phyloP scores from a whole-genome alignment of 2,329 filamentous ascomycete species.

The Microsporum ferrugineum region DNA sequence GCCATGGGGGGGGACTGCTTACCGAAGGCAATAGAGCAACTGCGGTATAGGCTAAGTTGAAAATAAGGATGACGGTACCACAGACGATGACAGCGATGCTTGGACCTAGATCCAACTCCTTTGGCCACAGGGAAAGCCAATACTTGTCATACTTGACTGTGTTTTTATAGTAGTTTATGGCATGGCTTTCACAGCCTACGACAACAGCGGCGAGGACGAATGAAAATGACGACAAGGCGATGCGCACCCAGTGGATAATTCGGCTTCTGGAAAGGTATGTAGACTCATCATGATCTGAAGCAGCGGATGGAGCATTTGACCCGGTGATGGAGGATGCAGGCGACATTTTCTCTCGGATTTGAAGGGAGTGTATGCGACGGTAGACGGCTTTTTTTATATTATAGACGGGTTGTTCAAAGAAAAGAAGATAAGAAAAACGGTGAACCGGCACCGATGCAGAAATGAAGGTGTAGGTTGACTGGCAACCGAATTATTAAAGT shows the following conservation, averaged over 20 bases:
- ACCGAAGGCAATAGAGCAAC: conserved; percentile 29
- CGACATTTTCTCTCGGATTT: conserved; percentile 17
- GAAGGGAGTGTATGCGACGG: conserved; percentile 1
- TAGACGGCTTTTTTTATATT: background rate
- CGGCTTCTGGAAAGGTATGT: conserved; percentile 26
- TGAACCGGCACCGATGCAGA: background rate
- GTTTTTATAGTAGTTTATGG: conserved; percentile 29
- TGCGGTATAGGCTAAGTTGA: conserved; percentile 25
- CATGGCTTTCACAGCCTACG: conserved; percentile 29
- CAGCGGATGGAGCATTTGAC: conserved; percentile 22
- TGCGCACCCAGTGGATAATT: conserved; percentile 24
- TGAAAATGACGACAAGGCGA: conserved; percentile 25
- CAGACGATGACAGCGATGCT: conserved; percentile 28
- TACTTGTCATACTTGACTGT: conserved; percentile 26
- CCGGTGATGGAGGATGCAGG: conserved; percentile 20
- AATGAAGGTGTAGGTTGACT: background rate
- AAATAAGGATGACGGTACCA: conserved; percentile 26
- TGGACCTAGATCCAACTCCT: conserved; percentile 32
- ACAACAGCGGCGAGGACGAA: conserved; percentile 22
- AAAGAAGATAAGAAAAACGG: background rate
- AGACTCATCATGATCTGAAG: conserved; percentile 29
- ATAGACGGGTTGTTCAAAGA: too few relatives aligned
- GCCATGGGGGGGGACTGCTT: conserved; percentile 9
- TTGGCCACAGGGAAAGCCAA: conserved; percentile 32
- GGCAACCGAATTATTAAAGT: background rate